Base-by-base conservation (phyloP, 1,284 basidiomycete genomes). In the Ustilago lituana region DNA sequence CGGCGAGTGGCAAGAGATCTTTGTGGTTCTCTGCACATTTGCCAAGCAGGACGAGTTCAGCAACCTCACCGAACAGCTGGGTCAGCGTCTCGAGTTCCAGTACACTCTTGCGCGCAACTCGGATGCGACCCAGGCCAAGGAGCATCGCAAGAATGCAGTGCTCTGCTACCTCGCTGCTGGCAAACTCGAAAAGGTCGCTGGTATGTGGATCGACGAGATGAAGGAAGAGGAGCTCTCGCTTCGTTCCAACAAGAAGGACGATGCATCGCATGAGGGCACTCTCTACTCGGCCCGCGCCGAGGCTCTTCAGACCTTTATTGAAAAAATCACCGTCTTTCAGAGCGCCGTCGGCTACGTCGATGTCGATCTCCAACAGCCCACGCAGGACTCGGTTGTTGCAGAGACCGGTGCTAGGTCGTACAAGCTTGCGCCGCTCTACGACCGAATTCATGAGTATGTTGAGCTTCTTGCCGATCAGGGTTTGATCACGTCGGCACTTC, bases 11-110 rank as follows among this genome's bases (percentile, higher is more conserved):
- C 89, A 91, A 70, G 95, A 98, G 83, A 92, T 95, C 57, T 98
- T 98, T 77, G 94, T 97, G 41, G 93, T 98, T 3, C 83, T 98
- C 14, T 98, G 94, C 85, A 98, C 95, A 0, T 98, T 94, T 83
- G 94, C 95, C 1, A 87, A 85, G 65, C 85, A 87, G 49, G 89
- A 92, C 33, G 93, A 97, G 76, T 98, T 98, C 79, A 85, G 89
- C 20, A 86, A 87, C 39, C 86, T 98, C 7, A 89, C 91, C 2
- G 95, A 98, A 82, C 92, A 95, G 81, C 88, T 98, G 39, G 95
- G 96, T 17, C 88, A 91, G 70, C 86, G 95, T 17, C 86, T 98
- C 43, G 94, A 98, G 80, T 91, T 90, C 85, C 89, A 91, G 81
- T 91, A 87, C 81, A 84, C 86, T 0, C 86, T 86, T 20, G 62